Conservation (phyloP, 192 early-diverging fungal genomes). For the Backusella parvicylindrica region DNA sequence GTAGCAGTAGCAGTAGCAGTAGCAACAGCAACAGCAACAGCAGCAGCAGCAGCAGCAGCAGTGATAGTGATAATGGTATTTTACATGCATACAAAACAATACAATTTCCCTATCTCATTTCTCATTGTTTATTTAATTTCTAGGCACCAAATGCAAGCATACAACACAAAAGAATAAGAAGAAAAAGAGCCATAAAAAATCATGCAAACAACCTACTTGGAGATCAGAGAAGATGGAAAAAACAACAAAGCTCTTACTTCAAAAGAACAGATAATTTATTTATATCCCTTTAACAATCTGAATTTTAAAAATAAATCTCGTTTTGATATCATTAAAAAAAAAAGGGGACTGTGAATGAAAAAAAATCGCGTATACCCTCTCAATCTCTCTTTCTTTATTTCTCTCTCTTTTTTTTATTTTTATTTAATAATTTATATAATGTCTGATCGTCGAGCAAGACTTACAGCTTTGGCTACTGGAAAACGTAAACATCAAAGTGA, state of each 20-base stretch:
- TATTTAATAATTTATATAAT: constrained; percentile 2
- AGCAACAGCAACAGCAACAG: too few species aligned
- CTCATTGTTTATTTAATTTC: too few species aligned
- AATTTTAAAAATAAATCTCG: neutral
- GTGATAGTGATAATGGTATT: neutral
- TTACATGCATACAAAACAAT: too few species aligned
- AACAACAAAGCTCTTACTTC: neutral
- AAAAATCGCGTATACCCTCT: neutral
- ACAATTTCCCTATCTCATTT: too few species aligned
- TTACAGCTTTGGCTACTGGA: constrained; percentile 10
- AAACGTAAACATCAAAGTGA: constrained; percentile 5
- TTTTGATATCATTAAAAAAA: neutral
- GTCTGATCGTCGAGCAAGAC: constrained; percentile 18
- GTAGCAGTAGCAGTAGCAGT: too few species aligned
- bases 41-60: neutral
- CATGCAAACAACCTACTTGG: neutral
- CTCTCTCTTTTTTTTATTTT: neutral
- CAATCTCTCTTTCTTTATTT: neutral
- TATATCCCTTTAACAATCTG: neutral
- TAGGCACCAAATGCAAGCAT: neutral
- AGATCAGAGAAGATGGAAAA: neutral
- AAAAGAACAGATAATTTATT: neutral
- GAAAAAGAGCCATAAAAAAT: neutral
- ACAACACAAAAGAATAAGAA: neutral
- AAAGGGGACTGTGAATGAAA: neutral